A percentile compares a stretch with the other conserved stretches of the same genome.
phyloP scores from a whole-genome alignment of 2,329 filamentous ascomycete genomes.

The Lizonia empirigonia region DNA sequence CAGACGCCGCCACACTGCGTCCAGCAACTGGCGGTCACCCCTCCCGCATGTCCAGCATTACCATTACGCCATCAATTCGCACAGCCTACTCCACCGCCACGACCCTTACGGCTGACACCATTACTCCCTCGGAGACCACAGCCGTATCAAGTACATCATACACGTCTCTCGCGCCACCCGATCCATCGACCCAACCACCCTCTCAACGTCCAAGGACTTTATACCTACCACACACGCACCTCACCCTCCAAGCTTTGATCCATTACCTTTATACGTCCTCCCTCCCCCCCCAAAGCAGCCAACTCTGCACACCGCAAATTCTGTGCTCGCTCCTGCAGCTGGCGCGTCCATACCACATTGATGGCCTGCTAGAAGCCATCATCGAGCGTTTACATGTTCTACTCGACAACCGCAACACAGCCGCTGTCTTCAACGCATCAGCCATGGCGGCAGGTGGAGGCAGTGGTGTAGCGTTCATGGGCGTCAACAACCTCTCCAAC shows the following conservation, averaged over 20 bases:
- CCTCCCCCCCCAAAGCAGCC: conserved; percentile 74
- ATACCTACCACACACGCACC: conserved; percentile 89
- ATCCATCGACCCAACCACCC: conserved; percentile 59
- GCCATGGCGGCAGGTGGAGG: conserved; percentile 97
- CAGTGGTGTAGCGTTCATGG: conserved; percentile 72
- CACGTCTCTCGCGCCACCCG: conserved; percentile 57
- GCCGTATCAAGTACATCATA: conserved; percentile 50
- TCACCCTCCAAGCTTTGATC: conserved; percentile 87
- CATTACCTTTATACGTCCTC: conserved; percentile 94
- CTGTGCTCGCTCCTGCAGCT: conserved; percentile 94
- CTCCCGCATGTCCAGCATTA: conserved; percentile 79
- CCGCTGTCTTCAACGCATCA: conserved; percentile 96
- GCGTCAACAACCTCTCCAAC: conserved; percentile 35
- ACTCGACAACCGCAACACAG: conserved; percentile 90
- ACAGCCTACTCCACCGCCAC: conserved; percentile 54
- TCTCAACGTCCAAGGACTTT: conserved; percentile 80
- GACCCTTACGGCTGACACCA: conserved; percentile 50
- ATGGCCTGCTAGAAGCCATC: conserved; percentile 89
- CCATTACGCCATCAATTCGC: conserved; percentile 74
- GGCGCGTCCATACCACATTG: conserved; percentile 88
- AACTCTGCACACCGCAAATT: conserved; percentile 90
- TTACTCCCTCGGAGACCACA: conserved; percentile 44
- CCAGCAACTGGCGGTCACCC: conserved; percentile 61
- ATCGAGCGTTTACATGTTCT: conserved; percentile 88
- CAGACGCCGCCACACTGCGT: conserved; percentile 76